Conservation (phyloP, 805 yeast genomes). For the Tetrapisispora taiwanensis region DNA sequence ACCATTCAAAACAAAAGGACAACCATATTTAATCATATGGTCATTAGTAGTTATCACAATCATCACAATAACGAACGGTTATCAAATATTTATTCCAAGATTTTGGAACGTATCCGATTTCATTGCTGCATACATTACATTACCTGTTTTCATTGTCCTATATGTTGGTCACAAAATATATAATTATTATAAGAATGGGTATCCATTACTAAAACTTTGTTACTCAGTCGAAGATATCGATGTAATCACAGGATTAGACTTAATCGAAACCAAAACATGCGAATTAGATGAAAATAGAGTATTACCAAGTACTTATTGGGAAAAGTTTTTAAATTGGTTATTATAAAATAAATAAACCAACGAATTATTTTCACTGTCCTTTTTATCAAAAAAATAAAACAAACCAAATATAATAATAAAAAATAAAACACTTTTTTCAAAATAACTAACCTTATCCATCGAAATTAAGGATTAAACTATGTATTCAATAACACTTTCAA, state of each 20-base stretch:
- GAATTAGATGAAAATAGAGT: constrained; percentile 16
- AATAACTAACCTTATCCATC: too few species aligned
- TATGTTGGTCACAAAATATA: constrained; percentile 50
- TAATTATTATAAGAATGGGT: constrained; percentile 24
- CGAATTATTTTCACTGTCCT: too few species aligned
- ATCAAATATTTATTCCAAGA: constrained; percentile 46
- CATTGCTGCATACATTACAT: constrained; percentile 61
- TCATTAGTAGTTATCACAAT: constrained; percentile 40
- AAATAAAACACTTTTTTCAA: too few species aligned
- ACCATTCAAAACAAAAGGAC: constrained; percentile 46
- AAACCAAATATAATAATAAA: too few species aligned
- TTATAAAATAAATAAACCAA: constrained; percentile 5
- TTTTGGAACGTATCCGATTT: constrained; percentile 46
- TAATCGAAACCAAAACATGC: constrained; percentile 45
- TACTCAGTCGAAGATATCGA: constrained; percentile 51
- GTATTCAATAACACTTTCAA: too few species aligned
- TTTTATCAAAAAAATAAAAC: too few species aligned
- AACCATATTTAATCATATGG: constrained; percentile 50
- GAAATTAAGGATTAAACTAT: too few species aligned
- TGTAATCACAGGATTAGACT: constrained; percentile 48
- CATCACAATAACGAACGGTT: constrained; percentile 64
- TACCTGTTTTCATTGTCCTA: constrained; percentile 35
- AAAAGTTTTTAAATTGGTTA: constrained; percentile 15
- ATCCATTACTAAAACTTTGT: constrained; percentile 26
- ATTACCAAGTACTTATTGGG: constrained; percentile 13